Conservation (phyloP, 176 grass and related monocot species). For the bread wheat (Triticum aestivum) region DNA sequence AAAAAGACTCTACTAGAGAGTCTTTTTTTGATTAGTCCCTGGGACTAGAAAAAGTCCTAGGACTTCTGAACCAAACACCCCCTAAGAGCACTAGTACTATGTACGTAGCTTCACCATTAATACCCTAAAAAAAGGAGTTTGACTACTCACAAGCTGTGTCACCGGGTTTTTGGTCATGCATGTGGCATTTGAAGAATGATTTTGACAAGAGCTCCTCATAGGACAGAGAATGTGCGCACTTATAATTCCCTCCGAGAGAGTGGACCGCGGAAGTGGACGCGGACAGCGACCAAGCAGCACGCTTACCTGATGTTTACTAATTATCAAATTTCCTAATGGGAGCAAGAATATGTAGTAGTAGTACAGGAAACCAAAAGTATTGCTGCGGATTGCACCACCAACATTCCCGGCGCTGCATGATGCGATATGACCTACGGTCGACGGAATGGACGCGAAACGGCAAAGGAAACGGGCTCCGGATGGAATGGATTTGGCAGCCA, state of each 20-base stretch:
- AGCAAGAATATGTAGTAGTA: not conserved
- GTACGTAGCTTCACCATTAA: not conserved
- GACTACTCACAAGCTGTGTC: not conserved
- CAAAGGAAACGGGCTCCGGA: not conserved
- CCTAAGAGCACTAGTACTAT: not conserved
- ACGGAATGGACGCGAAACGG: not conserved
- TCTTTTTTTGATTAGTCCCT: too few relatives aligned
- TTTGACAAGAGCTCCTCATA: not conserved
- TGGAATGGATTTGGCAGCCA: not conserved
- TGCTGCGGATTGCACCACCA: not conserved
- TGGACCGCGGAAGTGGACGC: not conserved
- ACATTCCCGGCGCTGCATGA: conserved; percentile 1
- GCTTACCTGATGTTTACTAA: not conserved
- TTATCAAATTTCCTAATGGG: not conserved
- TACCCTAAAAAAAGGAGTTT: not conserved
- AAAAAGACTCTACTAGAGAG: too few relatives aligned
- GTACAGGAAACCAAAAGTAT: not conserved
- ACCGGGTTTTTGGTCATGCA: not conserved
- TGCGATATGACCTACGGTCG: conserved; percentile 5
- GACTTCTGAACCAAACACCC: too few relatives aligned
- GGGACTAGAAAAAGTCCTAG: too few relatives aligned
- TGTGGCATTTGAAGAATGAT: conserved; percentile 1
- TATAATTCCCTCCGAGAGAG: not conserved
- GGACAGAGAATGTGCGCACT: not conserved
- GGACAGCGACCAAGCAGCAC: conserved; percentile 18